phyloP scores from a whole-genome alignment of 2,329 filamentous ascomycete genomes.

The Xylogone sp. region DNA sequence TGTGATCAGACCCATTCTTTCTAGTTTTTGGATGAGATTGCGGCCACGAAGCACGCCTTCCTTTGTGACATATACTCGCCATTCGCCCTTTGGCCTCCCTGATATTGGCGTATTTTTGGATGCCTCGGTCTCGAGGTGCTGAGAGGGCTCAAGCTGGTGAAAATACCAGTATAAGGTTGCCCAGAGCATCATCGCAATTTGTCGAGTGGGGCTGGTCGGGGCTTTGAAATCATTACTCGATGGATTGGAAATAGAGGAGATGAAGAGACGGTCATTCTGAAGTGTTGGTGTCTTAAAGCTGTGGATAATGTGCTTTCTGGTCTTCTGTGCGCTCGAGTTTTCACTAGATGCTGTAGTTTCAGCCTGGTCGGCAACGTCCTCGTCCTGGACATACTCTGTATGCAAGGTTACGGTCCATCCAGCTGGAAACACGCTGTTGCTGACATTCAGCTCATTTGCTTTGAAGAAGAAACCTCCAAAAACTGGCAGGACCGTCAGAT shows the following conservation, averaged over 20 bases:
- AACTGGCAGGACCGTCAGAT: slow-evolving; percentile 74
- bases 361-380: slow-evolving; percentile 25
- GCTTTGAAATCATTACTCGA: slow-evolving; percentile 77
- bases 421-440: slow-evolving; percentile 70
- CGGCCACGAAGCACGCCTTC: slow-evolving; percentile 83
- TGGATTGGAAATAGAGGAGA: slow-evolving; percentile 86
- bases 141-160: slow-evolving; percentile 73
- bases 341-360: slow-evolving; percentile 18
- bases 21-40: slow-evolving; percentile 83
- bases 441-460: slow-evolving; percentile 66
- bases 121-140: slow-evolving; percentile 57
- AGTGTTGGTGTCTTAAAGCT: slow-evolving; percentile 74
- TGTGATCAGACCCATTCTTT: slow-evolving; percentile 84
- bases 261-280: slow-evolving; percentile 77
- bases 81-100: slow-evolving; percentile 78
- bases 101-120: slow-evolving; percentile 62
- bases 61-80: slow-evolving; percentile 77
- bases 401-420: slow-evolving; percentile 90
- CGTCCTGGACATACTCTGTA: slow-evolving; percentile 46
- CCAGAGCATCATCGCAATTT: slow-evolving; percentile 97
- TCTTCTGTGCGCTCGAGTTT: slow-evolving; percentile 22
- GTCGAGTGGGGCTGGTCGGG: slow-evolving; percentile 74
- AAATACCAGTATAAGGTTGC: slow-evolving; percentile 97
- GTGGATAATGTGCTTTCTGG: slow-evolving; percentile 43
- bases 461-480: slow-evolving; percentile 94